These are phyloP conservation scores for Magnolia changhungtana DNA, from an alignment of 164 flowering plant genomes.

Conservation along the genomic window DNA sequence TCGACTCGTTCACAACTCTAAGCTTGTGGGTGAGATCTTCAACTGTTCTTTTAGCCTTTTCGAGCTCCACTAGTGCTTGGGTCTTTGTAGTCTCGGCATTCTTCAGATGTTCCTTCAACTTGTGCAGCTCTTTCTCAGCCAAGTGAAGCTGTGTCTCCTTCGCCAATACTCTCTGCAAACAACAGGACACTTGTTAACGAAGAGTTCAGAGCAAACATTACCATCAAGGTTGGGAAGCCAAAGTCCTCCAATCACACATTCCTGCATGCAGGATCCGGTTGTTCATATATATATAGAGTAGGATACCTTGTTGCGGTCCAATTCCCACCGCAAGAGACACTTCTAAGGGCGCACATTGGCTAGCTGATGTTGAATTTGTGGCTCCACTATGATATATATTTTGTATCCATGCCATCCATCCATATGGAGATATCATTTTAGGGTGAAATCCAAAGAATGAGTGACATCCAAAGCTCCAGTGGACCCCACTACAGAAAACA, in stretches of 20 bases:
- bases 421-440: too few relatives aligned
- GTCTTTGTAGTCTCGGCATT: constrained; percentile 71
- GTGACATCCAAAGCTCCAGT: too few relatives aligned
- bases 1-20: constrained; percentile 46
- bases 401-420: too few relatives aligned
- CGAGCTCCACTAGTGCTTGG: constrained; percentile 75
- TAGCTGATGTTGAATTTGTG: too few relatives aligned
- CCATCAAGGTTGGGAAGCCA: neutral
- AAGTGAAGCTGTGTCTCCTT: constrained; percentile 86
- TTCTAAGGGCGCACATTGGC: too few relatives aligned
- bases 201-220: neutral
- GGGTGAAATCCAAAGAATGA: too few relatives aligned
- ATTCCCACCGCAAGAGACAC: too few relatives aligned
- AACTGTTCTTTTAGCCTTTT: constrained; percentile 61
- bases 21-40: constrained; percentile 64
- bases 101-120: constrained; percentile 63
- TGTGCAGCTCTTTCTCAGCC: constrained; percentile 73
- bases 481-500: too few relatives aligned
- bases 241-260: neutral
- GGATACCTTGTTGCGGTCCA: too few relatives aligned
- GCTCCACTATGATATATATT: too few relatives aligned
- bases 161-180: constrained; percentile 66
- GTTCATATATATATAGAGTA: too few relatives aligned
- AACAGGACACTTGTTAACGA: neutral
- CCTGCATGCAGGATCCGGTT: neutral